phyloP scores from a whole-genome alignment of 108 stramenopile species.

The Seminavis robusta region DNA sequence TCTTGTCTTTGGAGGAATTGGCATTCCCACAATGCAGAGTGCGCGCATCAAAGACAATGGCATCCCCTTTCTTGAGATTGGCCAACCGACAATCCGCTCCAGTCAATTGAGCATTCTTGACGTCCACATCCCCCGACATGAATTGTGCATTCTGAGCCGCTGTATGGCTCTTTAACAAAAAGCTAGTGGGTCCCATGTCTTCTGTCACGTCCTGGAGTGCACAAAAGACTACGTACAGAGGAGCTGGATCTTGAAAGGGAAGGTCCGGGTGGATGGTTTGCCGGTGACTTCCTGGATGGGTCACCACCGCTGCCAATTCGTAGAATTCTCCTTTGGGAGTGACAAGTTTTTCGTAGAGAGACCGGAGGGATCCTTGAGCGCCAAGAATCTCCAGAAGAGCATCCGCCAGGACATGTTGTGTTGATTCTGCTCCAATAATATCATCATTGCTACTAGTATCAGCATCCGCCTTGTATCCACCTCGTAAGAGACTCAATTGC shows the following conservation, averaged over 20 bases:
- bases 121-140: constrained; percentile 6
- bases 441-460: not conserved
- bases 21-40: constrained; percentile 51
- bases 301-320: constrained; percentile 51
- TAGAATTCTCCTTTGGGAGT: constrained; percentile 48
- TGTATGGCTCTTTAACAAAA: constrained; percentile 38
- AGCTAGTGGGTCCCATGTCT: constrained; percentile 59
- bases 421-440: not conserved
- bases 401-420: constrained; percentile 13
- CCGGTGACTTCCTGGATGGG: constrained; percentile 37
- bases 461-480: constrained; percentile 5
- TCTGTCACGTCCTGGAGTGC: constrained; percentile 57
- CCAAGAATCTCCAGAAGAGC: constrained; percentile 32
- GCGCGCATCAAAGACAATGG: constrained; percentile 50
- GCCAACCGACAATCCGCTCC: constrained; percentile 15
- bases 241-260: constrained; percentile 32
- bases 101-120: constrained; percentile 22
- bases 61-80: constrained; percentile 39
- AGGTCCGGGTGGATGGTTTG: constrained; percentile 60
- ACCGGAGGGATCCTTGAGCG: constrained; percentile 29
- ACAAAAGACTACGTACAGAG: constrained; percentile 51
- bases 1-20: constrained; percentile 25
- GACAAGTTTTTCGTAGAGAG: constrained; percentile 44
- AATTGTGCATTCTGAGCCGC: constrained; percentile 12
- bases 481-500: constrained; percentile 34